Base-by-base conservation (phyloP, 83 land plant species). In the Picea engelmannii region DNA sequence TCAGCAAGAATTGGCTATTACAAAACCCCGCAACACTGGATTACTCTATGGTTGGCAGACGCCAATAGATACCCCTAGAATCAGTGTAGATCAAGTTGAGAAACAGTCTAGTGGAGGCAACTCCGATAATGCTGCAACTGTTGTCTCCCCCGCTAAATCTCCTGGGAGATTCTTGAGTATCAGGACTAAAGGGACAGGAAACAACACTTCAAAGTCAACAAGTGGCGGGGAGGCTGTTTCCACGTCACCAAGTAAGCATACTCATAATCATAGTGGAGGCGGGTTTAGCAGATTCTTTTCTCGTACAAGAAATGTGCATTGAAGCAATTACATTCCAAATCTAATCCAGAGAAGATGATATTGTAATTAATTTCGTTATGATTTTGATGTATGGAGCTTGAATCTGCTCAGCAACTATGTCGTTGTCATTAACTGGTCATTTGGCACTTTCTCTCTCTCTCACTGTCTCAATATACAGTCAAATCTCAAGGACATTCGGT, bases 201-300 rank as follows among this genome's bases (percentile, higher is more conserved):
- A 2, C 70, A 85, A 27, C 40, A 17, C 31, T 55, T 77, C 79
- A 60, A 77, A 60, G 63, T 10, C 79, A 10, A 49, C 55, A 61
- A 59, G 15, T 59, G 40, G n/a, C 17, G 63, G 24, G 20, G 79
- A 55, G 62, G 49, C 49, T 55, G 13, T 55, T 55, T 49, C 59
- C 23, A 87, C 38, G 68, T 81, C 90, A 62, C 76, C 86, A 40
- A 81, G 85, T 12, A 92, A 92, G 86, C 90, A 92, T 77, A 85
- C 86, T 42, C 59, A 55, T 3, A 55, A 12, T 55, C 59, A 55
- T 55, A 55, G 59, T 55, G 83, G 86, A 18, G 84, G 91, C 25
- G 91, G 92, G 4, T 81, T 92, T 70, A 87, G 92, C 88, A 83
- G 95, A 81, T 90, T 92, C 80, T 92, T 92, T 78, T 88, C 92